phyloP scores from a whole-genome alignment of 768 basidiomycete genomes.

The Rhizopogon sp. region DNA sequence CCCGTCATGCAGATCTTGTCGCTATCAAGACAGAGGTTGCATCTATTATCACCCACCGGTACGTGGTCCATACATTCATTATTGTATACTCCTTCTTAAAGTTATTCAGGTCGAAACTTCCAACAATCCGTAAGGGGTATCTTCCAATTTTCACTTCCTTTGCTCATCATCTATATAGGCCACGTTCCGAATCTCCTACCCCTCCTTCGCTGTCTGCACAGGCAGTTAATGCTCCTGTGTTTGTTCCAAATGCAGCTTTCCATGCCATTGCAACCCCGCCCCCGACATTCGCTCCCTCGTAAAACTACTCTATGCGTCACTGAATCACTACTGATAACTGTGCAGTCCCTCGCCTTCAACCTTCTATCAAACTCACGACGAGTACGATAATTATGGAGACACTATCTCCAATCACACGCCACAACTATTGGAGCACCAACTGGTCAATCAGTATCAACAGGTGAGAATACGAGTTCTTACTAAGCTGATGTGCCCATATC shows the following conservation, averaged over 20 bases:
- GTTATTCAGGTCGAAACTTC: slow-evolving; percentile 14
- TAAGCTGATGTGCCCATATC: slow-evolving; percentile 3
- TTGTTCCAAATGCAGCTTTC: slow-evolving; percentile 68
- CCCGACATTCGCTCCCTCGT: slow-evolving; percentile 27
- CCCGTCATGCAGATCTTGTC: slow-evolving; percentile 57
- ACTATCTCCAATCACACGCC: slow-evolving; percentile 9
- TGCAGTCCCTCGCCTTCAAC: slow-evolving; percentile 23
- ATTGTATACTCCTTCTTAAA: neutral
- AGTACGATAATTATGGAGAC: slow-evolving; percentile 32
- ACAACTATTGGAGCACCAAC: slow-evolving; percentile 17
- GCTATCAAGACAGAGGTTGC: slow-evolving; percentile 84
- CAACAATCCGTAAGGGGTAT: slow-evolving; percentile 21
- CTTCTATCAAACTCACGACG: slow-evolving; percentile 27
- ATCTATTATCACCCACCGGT: slow-evolving; percentile 78
- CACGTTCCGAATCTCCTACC: slow-evolving; percentile 40
- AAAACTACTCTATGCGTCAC: slow-evolving; percentile 3
- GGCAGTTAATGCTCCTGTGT: slow-evolving; percentile 80
- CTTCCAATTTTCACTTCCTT: neutral
- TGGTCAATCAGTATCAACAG: slow-evolving; percentile 11
- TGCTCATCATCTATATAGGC: slow-evolving; percentile 17
- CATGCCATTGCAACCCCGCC: slow-evolving; percentile 37
- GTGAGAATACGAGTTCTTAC: slow-evolving; percentile 16
- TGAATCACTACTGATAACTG: slow-evolving; percentile 6
- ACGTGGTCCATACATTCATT: slow-evolving; percentile 4
- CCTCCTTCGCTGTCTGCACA: slow-evolving; percentile 46